Evolutionary conservation across 495 filamentous ascomycete species (phyloP), one percentile per base, ranked within the genome.

Genomic region (Collariella sp.): DNA sequence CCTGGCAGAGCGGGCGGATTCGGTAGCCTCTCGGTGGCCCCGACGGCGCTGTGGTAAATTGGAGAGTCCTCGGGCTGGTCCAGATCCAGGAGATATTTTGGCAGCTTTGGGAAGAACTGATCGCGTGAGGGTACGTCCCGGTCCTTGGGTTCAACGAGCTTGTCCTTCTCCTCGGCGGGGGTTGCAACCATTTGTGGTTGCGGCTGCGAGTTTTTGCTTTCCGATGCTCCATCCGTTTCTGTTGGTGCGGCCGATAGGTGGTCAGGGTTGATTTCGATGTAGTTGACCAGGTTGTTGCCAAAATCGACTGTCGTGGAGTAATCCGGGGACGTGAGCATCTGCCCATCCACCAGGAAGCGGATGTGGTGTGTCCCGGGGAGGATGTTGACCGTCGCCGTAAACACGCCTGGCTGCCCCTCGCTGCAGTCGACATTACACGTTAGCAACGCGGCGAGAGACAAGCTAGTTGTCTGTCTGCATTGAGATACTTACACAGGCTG

Each of bases 221-320:
- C 41, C 2, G 62, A 29, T 18, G 44, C 38, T 3, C 52, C 61
- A 5, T 57, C 43, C 26, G 41, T 18, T 12, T 64, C 57, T 3
- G 44, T 40, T 13, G 55, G 19, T 1, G 59, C 48, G 24, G 58
- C 5, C 12, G 59, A 60, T 19, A 65, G 56, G 63, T 90, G 85
- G 58, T 94, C 87, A 10, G 87, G 80, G 65, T 78, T 88, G 50
- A 97, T 85, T 71, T 98, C 93, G 61, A 98, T 83, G 63, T 98
- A 98, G 72, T 98, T 98, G 56, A 98, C 90, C 19, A 98, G 73
- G 63, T 95, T 91, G 64, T 95, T 95, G 39, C 89, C 93, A 67
- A 89, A 95, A 70, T 98, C 93, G 23, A 98, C 93, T 0, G 93
- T 91, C 0, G 94, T 97, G 2, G 93, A 91, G 20, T 95, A 79